These are phyloP conservation scores for Ophiostoma perfectum DNA, from an alignment of 2,329 filamentous ascomycete species.

Conservation along the genomic window DNA sequence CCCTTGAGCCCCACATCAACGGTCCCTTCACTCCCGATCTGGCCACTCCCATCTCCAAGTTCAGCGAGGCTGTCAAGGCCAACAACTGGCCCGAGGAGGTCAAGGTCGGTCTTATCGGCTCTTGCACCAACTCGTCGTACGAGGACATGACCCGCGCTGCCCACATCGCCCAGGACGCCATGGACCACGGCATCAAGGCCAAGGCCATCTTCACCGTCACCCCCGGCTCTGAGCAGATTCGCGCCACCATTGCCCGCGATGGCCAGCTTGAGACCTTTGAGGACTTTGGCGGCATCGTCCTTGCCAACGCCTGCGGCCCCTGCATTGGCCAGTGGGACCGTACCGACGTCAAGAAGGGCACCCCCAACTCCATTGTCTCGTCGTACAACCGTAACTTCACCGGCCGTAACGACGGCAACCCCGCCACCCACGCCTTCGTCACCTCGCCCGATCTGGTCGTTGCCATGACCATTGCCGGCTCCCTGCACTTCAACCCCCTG, in stretches of 20 bases:
- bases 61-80: constrained; percentile 86
- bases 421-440: constrained; percentile 45
- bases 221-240: constrained; percentile 93
- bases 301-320: constrained; percentile 91
- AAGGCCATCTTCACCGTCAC: constrained; percentile 93
- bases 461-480: constrained; percentile 38
- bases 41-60: constrained; percentile 95
- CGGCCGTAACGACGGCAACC: constrained; percentile 69
- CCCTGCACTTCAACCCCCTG: constrained; percentile 81
- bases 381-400: constrained; percentile 99
- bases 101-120: constrained; percentile 94
- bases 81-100: constrained; percentile 96
- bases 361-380: constrained; percentile 92
- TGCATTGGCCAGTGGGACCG: constrained; percentile 97
- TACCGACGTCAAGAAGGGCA: constrained; percentile 87
- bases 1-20: constrained; percentile 97
- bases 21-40: constrained; percentile 98
- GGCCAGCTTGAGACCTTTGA: constrained; percentile 92
- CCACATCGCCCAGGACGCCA: constrained; percentile 83
- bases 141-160: constrained; percentile 92
- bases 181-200: constrained; percentile 87
- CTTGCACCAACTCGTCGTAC: constrained; percentile 87
- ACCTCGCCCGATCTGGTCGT: constrained; percentile 44
- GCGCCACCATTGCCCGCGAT: constrained; percentile 85
- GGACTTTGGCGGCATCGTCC: constrained; percentile 88